Percentiles rank a stretch among this genome's conserved stretches.
These are phyloP conservation scores for Amanita jacksonii DNA, from an alignment of 768 basidiomycete genomes.

Conservation along the genomic window DNA sequence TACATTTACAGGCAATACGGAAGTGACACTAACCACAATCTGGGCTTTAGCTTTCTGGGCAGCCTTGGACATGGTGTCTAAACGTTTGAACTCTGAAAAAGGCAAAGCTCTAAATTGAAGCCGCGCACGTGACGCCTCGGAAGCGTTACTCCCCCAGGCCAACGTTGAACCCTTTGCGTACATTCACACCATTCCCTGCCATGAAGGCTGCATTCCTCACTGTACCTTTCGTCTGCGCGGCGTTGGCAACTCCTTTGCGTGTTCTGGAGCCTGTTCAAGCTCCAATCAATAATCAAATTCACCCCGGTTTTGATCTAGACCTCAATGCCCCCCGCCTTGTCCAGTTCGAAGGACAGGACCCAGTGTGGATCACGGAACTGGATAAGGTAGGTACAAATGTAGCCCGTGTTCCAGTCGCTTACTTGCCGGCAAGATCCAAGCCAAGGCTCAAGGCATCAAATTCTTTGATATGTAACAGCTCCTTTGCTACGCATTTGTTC, in stretches of 20 bases:
- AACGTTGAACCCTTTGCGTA: neutral
- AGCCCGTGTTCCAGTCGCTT: neutral
- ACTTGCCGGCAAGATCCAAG: constrained; percentile 45
- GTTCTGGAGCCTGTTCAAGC: constrained; percentile 24
- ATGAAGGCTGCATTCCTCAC: constrained; percentile 44
- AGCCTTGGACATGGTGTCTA: constrained; percentile 54
- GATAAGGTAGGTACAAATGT: constrained; percentile 56
- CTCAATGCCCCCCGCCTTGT: constrained; percentile 66
- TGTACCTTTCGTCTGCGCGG: constrained; percentile 34
- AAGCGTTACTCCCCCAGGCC: too few relatives aligned
- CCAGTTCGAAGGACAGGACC: constrained; percentile 57
- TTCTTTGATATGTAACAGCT: constrained; percentile 77
- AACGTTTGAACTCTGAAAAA: constrained; percentile 1
- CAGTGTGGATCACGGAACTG: constrained; percentile 81
- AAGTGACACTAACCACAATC: constrained; percentile 51
- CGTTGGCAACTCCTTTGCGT: constrained; percentile 29
- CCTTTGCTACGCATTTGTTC: neutral
- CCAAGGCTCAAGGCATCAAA: constrained; percentile 66
- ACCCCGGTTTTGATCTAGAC: constrained; percentile 64
- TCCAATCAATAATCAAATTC: constrained; percentile 25
- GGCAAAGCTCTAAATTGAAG: neutral
- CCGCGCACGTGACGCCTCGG: too few relatives aligned
- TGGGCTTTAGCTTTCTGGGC: constrained; percentile 55
- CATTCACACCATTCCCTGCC: constrained; percentile 8
- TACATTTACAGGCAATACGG: constrained; percentile 10